A percentile compares a stretch with the other conserved stretches of the same genome.
Conservation (phyloP, 2,329 filamentous ascomycete genomes). For the Rhynchosporium agropyri region DNA sequence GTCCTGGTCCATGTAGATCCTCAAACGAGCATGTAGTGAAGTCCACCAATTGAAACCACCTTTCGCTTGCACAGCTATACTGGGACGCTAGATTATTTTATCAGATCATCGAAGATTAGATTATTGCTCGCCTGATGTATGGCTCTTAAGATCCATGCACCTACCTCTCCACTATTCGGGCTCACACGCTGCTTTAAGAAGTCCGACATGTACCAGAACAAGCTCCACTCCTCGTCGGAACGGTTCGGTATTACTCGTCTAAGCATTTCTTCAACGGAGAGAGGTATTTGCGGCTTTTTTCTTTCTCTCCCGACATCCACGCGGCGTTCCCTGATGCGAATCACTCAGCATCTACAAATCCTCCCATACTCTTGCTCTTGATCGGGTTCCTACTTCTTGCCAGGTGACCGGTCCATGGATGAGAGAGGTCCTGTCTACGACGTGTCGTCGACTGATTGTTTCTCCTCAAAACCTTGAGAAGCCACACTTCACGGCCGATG, state of each 20-base stretch:
- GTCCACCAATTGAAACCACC: neutral
- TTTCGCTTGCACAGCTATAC: neutral
- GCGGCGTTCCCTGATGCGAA: too few species aligned
- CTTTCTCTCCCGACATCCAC: too few species aligned
- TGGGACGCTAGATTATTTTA: constrained; percentile 3
- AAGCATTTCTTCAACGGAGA: neutral
- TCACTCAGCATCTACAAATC: too few species aligned
- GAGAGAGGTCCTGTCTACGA: neutral
- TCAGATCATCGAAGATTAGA: constrained; percentile 17
- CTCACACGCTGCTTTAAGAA: neutral
- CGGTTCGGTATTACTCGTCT: constrained; percentile 10
- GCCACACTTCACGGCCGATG: constrained; percentile 2
- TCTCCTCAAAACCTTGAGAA: neutral
- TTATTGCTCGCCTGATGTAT: neutral
- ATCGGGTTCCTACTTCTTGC: neutral
- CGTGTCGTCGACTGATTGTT: constrained; percentile 11
- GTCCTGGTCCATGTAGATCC: constrained; percentile 7
- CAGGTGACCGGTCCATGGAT: neutral
- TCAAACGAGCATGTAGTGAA: neutral
- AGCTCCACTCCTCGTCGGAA: constrained; percentile 7
- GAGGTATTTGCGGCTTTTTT: neutral
- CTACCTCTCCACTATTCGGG: neutral
- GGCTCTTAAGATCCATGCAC: neutral
- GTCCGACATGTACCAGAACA: constrained; percentile 5
- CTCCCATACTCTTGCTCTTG: too few species aligned